Evolutionary conservation across 2,329 filamentous ascomycete genomes (phyloP).

Genomic region (Camptophora hylomeconis): DNA sequence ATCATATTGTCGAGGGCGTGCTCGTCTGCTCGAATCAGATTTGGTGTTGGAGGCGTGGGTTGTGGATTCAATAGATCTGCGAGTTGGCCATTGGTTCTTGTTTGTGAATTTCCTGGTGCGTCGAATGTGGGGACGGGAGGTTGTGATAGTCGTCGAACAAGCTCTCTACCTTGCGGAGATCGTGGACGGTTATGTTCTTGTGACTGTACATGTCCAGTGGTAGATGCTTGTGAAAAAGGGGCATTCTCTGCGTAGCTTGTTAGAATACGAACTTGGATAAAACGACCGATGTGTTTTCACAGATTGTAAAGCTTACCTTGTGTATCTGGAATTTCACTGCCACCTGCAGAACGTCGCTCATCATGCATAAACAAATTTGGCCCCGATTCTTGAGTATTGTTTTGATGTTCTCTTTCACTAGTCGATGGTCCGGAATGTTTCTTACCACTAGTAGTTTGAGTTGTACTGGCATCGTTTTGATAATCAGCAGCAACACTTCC

Average conservation of each 20-base stretch:
- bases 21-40: constrained; percentile 31
- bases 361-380: constrained; percentile 41
- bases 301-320: constrained; percentile 33
- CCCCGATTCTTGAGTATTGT: constrained; percentile 54
- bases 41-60: constrained; percentile 22
- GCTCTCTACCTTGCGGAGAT: constrained; percentile 8
- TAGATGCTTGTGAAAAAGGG: constrained; percentile 14
- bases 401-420: constrained; percentile 37
- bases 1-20: constrained; percentile 46
- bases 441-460: constrained; percentile 69
- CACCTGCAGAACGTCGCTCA: constrained; percentile 37
- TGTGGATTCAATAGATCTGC: constrained; percentile 15
- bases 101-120: constrained; percentile 2
- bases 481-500: constrained; percentile 49
- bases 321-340: constrained; percentile 52
- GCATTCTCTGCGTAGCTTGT: constrained; percentile 20
- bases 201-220: too few species aligned
- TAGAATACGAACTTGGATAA: too few species aligned
- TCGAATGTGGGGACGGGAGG: constrained; percentile 9
- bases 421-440: constrained; percentile 63
- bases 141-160: not conserved
- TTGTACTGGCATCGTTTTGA: constrained; percentile 81
- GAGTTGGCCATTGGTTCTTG: constrained; percentile 7
- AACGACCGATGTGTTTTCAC: constrained; percentile 1
- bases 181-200: constrained; percentile 5